Percentiles rank a stretch among this genome's conserved stretches.
These are phyloP conservation scores for Isatis lusitanica DNA, from an alignment of 441 rosid genomes.

Conservation along the genomic window DNA sequence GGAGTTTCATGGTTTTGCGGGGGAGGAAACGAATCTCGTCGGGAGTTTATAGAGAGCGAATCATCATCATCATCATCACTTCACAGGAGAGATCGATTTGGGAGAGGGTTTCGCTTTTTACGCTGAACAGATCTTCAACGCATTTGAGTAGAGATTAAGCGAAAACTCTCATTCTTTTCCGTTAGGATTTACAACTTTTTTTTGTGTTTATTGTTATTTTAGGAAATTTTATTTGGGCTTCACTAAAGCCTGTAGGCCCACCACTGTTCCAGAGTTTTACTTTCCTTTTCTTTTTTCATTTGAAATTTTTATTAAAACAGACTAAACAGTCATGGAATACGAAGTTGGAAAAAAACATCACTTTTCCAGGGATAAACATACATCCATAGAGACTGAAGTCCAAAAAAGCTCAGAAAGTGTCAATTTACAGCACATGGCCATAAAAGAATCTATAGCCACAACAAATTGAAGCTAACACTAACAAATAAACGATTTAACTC, in stretches of 20 bases:
- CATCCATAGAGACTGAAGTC: no score
- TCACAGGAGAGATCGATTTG: conserved; percentile 14
- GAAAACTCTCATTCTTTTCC: conserved; percentile 18
- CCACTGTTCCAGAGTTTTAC: neutral
- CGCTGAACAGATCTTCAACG: conserved; percentile 31
- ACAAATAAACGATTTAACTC: no score
- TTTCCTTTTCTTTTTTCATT: no score
- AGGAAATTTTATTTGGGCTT: conserved; percentile 15
- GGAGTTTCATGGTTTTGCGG: conserved; percentile 26
- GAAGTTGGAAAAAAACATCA: no score
- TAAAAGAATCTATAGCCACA: no score
- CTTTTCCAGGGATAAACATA: no score
- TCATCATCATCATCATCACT: conserved; percentile 9
- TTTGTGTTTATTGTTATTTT: neutral
- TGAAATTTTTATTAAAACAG: no score
- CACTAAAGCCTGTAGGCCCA: conserved; percentile 27
- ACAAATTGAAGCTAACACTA: no score
- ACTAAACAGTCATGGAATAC: no score
- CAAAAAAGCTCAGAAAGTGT: no score
- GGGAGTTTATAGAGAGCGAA: neutral
- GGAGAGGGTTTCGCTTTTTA: conserved; percentile 8
- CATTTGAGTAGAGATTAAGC: conserved; percentile 37
- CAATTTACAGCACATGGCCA: no score
- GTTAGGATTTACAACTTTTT: conserved; percentile 12
- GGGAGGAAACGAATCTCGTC: neutral